Evolutionary conservation across 495 filamentous ascomycete species (phyloP), one percentile per base, ranked within the genome.

Genomic region (Penicillium arizonense): DNA sequence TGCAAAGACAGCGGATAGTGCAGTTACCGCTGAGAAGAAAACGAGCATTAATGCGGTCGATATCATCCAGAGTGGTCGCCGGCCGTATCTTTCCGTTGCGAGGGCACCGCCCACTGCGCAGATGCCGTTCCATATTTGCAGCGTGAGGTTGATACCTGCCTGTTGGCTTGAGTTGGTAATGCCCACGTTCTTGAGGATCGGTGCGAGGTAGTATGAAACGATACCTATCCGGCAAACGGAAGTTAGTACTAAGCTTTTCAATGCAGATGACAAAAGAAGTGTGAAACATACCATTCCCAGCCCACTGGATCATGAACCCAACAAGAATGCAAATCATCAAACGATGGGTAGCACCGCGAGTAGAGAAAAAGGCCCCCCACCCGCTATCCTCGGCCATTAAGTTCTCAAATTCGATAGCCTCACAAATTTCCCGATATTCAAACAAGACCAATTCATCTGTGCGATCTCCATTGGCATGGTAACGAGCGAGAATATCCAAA

Each of bases 261-360:
- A 18, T 67, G 33, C 21, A 33, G 8, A 18, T 11, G 52, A 55
- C 38, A 58, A 47, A 3, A 4, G 11, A 18, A 5, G 8, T 16
- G 40, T 10, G 9, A 35, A 38, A 12, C 36, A 7, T 63, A 66
- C 80, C 82, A 56, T 87, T 88, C 47, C 85, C 85, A 53, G 77
- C 81, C 82, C 82, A 88, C 68, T 88, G 84, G n/a, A 80, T 82
- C 63, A 66, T 66, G 6, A 66, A 26, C 59, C 85, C 85, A 43
- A 84, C 71, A 16, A 81, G 79, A 16, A 85, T 62, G 48, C 84
- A 78, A 18, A 88, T 67, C 4, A 59, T 44, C 8, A 87, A 60
- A 18, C 85, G 77, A 57, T 86, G 84, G 10, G 83, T 73, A 71
- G 89, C 87, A 47, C 87, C 86, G 62, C 75, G 82, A 44, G 83